Percentiles rank a stretch among this genome's conserved stretches.
Conservation (phyloP, 192 early-diverging fungal genomes). For the Blastocladiella britannica region DNA sequence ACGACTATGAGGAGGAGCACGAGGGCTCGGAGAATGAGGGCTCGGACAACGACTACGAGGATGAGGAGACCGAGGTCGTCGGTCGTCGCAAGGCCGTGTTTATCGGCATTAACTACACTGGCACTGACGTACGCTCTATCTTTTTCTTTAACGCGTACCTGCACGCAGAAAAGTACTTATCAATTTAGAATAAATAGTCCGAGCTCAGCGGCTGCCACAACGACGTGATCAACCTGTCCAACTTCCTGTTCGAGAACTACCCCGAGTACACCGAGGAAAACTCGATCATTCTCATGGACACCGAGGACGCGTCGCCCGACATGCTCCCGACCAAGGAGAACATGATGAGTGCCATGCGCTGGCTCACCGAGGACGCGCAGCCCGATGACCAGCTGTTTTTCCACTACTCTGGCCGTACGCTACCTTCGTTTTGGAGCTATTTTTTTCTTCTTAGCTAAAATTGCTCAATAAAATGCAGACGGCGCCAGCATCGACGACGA, state of each 20-base stretch:
- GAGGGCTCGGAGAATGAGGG: too few species aligned
- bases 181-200: too few species aligned
- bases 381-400: conserved; percentile 58
- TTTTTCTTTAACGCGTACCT: too few species aligned
- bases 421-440: too few species aligned
- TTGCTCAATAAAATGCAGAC: too few species aligned
- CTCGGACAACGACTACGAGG: too few species aligned
- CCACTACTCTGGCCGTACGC: conserved; percentile 53
- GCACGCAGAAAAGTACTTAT: too few species aligned
- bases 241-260: conserved; percentile 30
- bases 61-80: too few species aligned
- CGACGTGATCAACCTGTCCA: conserved; percentile 12
- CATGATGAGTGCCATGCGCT: conserved; percentile 37
- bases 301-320: conserved; percentile 33
- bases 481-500: neutral
- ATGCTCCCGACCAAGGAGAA: conserved; percentile 31
- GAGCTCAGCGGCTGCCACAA: neutral
- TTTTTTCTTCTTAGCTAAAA: too few species aligned
- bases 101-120: conserved; percentile 80
- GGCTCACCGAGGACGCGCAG: conserved; percentile 39
- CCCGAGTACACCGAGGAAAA: conserved; percentile 32
- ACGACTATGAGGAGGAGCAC: too few species aligned
- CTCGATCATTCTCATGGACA: conserved; percentile 29
- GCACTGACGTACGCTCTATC: too few species aligned
- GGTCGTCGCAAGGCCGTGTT: conserved; percentile 68